phyloP scores from a whole-genome alignment of 345 rosid species.

The Brassica napus region DNA sequence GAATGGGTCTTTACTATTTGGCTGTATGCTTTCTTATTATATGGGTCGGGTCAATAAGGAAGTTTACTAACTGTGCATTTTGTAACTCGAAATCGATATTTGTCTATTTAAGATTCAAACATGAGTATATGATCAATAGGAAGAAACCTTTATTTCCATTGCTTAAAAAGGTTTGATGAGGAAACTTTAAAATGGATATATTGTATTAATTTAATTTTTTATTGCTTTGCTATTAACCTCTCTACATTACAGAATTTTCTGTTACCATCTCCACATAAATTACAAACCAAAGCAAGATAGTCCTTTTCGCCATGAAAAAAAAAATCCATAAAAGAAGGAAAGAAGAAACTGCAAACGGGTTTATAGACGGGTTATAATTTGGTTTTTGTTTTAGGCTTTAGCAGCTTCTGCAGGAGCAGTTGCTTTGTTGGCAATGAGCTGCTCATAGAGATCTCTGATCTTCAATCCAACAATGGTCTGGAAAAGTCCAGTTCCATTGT shows the following conservation, averaged over 20 bases:
- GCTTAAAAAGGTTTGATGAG: background rate
- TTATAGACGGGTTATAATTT: slow-evolving; percentile 28
- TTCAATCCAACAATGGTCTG: slow-evolving; percentile 89
- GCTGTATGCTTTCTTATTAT: slow-evolving; percentile 20
- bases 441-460: slow-evolving; percentile 90
- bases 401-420: slow-evolving; percentile 58
- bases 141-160: background rate
- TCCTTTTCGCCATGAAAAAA: slow-evolving; percentile 36
- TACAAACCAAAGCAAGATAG: slow-evolving; percentile 31
- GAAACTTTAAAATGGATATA: background rate
- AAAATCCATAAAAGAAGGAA: slow-evolving; percentile 1
- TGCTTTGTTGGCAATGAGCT: slow-evolving; percentile 56
- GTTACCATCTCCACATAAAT: slow-evolving; percentile 35
- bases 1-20: slow-evolving; percentile 11
- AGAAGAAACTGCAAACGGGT: slow-evolving; percentile 30
- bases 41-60: background rate
- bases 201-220: slow-evolving; percentile 28
- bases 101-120: slow-evolving; percentile 3
- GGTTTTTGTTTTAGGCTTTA: slow-evolving; percentile 42
- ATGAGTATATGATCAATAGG: slow-evolving; percentile 14
- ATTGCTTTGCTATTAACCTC: slow-evolving; percentile 38
- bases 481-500: slow-evolving; percentile 94
- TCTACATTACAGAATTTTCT: slow-evolving; percentile 33
- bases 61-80: slow-evolving; percentile 24
- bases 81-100: slow-evolving; percentile 27